Percentiles rank a stretch among this genome's conserved stretches.
phyloP scores from a whole-genome alignment of 495 filamentous ascomycete genomes.

The Aspergillus hancockii region DNA sequence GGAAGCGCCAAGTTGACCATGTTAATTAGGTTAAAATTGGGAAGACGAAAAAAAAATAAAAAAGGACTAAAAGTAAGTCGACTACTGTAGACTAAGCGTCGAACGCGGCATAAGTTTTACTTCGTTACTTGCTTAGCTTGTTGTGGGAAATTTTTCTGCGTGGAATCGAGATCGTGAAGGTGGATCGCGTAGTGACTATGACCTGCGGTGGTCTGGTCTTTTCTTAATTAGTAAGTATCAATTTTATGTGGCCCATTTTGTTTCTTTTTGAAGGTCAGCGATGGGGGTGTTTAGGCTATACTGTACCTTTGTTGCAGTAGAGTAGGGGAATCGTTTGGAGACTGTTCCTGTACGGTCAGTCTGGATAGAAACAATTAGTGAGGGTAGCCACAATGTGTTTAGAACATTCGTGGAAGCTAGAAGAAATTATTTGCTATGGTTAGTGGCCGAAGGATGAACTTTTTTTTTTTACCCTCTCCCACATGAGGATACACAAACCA shows the following conservation, averaged over 20 bases:
- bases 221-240: conserved; percentile 1
- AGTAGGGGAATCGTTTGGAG: neutral
- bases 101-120: neutral
- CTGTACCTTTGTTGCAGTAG: neutral
- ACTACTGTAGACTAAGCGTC: neutral
- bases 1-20: neutral
- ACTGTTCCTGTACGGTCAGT: too few species aligned
- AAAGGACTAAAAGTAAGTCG: neutral
- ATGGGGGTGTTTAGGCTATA: neutral
- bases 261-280: neutral
- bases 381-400: neutral
- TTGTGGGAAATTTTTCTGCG: neutral
- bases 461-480: neutral
- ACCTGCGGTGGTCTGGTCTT: neutral
- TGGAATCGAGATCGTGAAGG: conserved; percentile 9
- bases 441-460: neutral
- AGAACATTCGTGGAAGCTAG: neutral
- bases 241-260: neutral
- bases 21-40: neutral
- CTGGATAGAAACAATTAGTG: too few species aligned
- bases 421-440: neutral
- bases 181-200: neutral
- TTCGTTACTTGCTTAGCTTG: neutral
- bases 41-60: neutral
- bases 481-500: neutral